Conservation (phyloP, 352 stramenopile species). For the Halophytophthora batemanensis region DNA sequence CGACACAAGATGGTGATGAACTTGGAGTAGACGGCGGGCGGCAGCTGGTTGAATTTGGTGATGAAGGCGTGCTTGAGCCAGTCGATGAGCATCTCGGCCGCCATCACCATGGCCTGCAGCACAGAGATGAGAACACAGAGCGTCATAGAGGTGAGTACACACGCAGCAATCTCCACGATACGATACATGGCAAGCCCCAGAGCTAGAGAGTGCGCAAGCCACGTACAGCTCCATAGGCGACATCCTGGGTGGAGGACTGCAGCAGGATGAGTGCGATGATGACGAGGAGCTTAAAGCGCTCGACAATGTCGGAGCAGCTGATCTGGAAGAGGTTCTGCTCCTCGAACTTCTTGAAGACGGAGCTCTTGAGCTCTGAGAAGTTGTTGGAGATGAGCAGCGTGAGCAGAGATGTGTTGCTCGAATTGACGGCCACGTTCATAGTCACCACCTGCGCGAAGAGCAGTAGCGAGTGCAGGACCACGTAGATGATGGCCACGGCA, state of each 20-base stretch:
- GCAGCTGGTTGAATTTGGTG: conserved; percentile 98
- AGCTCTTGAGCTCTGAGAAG: conserved; percentile 98
- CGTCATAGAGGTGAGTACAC: not conserved
- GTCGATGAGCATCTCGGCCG: conserved; percentile 95
- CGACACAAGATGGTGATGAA: conserved; percentile 93
- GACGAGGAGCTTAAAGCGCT: conserved; percentile 97
- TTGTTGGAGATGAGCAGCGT: conserved; percentile 97
- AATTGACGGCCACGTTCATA: conserved; percentile 97
- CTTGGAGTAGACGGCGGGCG: conserved; percentile 93
- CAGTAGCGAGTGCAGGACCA: conserved; percentile 91
- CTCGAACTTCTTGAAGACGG: conserved; percentile 98
- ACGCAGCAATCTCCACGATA: not conserved
- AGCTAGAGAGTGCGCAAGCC: not conserved
- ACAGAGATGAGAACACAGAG: not conserved
- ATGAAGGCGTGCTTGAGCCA: conserved; percentile 99
- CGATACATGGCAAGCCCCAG: not conserved
- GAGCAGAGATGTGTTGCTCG: conserved; percentile 91
- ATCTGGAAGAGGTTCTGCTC: conserved; percentile 98
- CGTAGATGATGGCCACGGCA: conserved; percentile 68
- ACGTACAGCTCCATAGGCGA: conserved; percentile 71
- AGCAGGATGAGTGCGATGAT: conserved; percentile 96
- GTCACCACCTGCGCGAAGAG: conserved; percentile 97
- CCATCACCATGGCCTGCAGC: conserved; percentile 82
- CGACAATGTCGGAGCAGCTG: conserved; percentile 95
- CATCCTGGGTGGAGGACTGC: conserved; percentile 76